A percentile compares a stretch with the other conserved stretches of the same genome.
phyloP scores from a whole-genome alignment of 345 rosid species.

The Euphorbia peplus region DNA sequence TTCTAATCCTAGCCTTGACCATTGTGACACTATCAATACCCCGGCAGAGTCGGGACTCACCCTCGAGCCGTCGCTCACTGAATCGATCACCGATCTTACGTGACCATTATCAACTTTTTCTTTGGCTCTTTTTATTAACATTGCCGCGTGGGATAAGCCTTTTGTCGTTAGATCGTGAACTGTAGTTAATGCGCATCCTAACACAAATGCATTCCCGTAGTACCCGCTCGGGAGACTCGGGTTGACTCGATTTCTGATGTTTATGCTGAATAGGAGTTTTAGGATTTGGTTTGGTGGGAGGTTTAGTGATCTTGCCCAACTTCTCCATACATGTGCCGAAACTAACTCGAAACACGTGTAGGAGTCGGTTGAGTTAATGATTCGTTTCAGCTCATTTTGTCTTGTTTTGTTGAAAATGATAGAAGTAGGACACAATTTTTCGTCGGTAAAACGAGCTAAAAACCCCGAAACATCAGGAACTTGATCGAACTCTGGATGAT shows the following conservation, averaged over 20 bases:
- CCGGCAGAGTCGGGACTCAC: slow-evolving; percentile 72
- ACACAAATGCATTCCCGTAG: slow-evolving; percentile 84
- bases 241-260: slow-evolving; percentile 60
- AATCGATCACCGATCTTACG: slow-evolving; percentile 54
- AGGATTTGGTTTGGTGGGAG: slow-evolving; percentile 56
- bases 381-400: slow-evolving; percentile 49
- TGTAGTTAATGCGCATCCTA: slow-evolving; percentile 64
- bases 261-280: slow-evolving; percentile 73
- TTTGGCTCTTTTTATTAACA: slow-evolving; percentile 64
- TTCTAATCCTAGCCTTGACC: slow-evolving; percentile 87
- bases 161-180: slow-evolving; percentile 57
- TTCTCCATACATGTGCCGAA: slow-evolving; percentile 80
- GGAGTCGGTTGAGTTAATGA: slow-evolving; percentile 39
- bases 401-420: slow-evolving; percentile 38
- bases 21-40: slow-evolving; percentile 67
- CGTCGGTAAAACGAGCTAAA: slow-evolving; percentile 47
- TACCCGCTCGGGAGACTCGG: slow-evolving; percentile 69
- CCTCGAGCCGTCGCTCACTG: slow-evolving; percentile 48
- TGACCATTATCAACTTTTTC: slow-evolving; percentile 52
- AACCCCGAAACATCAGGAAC: slow-evolving; percentile 68
- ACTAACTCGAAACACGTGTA: slow-evolving; percentile 74
- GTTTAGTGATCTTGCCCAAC: slow-evolving; percentile 74
- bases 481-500: slow-evolving; percentile 55
- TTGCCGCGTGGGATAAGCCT: slow-evolving; percentile 51
- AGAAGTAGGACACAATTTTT: slow-evolving; percentile 61